A percentile compares a stretch with the other conserved stretches of the same genome.
Evolutionary conservation across 2,329 filamentous ascomycete genomes (phyloP).

Genomic region (Raffaelea albimanens): DNA sequence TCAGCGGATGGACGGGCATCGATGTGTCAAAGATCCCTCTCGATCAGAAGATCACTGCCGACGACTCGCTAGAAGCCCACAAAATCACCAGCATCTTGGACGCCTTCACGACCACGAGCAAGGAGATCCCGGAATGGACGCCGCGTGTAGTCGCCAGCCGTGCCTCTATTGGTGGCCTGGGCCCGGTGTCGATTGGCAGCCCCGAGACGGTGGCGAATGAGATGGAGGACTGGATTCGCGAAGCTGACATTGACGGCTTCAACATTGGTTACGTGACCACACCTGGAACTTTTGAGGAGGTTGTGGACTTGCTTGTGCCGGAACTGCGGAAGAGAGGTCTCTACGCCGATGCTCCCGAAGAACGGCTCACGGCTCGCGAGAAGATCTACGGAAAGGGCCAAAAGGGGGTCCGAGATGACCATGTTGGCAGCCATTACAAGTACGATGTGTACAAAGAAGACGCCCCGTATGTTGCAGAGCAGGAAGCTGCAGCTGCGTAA

Average conservation of each 20-base stretch:
- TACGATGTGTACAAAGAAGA: too few species aligned
- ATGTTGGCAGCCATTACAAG: slow-evolving; percentile 27
- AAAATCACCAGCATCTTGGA: neutral
- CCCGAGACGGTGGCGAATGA: slow-evolving; percentile 57
- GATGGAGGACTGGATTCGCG: slow-evolving; percentile 56
- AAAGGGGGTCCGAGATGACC: slow-evolving; percentile 24
- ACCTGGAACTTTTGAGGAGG: slow-evolving; percentile 53
- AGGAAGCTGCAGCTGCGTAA: too few species aligned
- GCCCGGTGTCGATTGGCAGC: slow-evolving; percentile 45
- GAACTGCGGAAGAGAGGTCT: slow-evolving; percentile 49
- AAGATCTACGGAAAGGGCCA: slow-evolving; percentile 27
- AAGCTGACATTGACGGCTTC: slow-evolving; percentile 66
- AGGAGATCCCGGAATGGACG: slow-evolving; percentile 8
- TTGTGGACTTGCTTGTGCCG: slow-evolving; percentile 54
- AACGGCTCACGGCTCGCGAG: slow-evolving; percentile 32
- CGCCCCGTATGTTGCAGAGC: too few species aligned
- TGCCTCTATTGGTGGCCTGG: slow-evolving; percentile 14
- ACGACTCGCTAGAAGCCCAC: neutral
- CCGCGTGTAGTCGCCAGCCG: slow-evolving; percentile 9
- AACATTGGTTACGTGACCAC: slow-evolving; percentile 37
- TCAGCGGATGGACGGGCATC: slow-evolving; percentile 15
- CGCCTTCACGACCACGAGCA: slow-evolving; percentile 5
- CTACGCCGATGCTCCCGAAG: slow-evolving; percentile 40
- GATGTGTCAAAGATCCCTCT: slow-evolving; percentile 15
- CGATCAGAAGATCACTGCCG: slow-evolving; percentile 14